These are phyloP conservation scores for Bolboschoenus planiculmis DNA, from an alignment of 176 grass and related monocot genomes.

Conservation along the genomic window DNA sequence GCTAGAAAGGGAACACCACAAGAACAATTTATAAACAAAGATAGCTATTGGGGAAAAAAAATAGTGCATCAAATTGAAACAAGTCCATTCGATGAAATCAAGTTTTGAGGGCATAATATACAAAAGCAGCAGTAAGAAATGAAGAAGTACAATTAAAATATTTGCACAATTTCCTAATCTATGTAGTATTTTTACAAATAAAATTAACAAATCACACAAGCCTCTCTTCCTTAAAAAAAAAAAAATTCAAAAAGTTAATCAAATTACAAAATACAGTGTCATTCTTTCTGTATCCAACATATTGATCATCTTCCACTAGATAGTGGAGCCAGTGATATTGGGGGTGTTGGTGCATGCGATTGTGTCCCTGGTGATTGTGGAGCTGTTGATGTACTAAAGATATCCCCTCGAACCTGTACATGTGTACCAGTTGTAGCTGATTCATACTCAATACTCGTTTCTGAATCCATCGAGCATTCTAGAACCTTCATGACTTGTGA, in stretches of 20 bases:
- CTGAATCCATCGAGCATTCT: slow-evolving; percentile 49
- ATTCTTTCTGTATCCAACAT: neutral
- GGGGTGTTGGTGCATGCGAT: neutral
- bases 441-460: slow-evolving; percentile 34
- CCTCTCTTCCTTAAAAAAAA: neutral
- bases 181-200: slow-evolving; percentile 1
- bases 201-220: neutral
- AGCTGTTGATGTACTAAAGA: slow-evolving; percentile 36
- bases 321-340: neutral
- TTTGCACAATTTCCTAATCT: neutral
- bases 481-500: slow-evolving; percentile 71
- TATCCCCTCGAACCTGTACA: slow-evolving; percentile 29
- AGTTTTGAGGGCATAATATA: neutral
- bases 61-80: neutral
- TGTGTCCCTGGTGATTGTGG: slow-evolving; percentile 22
- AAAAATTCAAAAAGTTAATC: slow-evolving; percentile 4
- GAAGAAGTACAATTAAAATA: neutral
- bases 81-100: neutral
- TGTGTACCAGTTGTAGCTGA: neutral
- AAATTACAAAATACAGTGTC: neutral
- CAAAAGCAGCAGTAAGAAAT: neutral
- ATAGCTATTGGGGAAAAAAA: too few species aligned
- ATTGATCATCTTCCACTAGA: slow-evolving; percentile 11
- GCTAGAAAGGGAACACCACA: neutral
- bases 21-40: too few species aligned